phyloP scores from a whole-genome alignment of 2,329 filamentous ascomycete species.

The Alternaria triticina region DNA sequence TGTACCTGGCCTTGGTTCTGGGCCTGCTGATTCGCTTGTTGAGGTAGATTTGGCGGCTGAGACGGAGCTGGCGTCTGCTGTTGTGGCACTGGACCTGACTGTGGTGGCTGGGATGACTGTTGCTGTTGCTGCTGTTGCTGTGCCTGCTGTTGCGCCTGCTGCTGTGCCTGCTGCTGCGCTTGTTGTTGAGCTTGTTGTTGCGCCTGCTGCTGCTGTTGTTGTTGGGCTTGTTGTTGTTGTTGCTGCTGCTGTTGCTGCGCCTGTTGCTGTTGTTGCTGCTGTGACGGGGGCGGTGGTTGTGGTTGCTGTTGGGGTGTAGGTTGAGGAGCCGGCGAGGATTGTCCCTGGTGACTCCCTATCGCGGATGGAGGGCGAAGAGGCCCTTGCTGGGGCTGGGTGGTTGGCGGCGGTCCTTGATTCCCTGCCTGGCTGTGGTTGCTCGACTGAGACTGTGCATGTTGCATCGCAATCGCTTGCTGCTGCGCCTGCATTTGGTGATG shows the following conservation, averaged over 20 bases:
- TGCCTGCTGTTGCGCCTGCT: constrained; percentile 11
- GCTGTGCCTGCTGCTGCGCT: constrained; percentile 47
- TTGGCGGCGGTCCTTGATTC: constrained; percentile 46
- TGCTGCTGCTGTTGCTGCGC: not conserved
- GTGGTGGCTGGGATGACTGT: constrained; percentile 38
- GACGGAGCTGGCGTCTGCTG: constrained; percentile 51
- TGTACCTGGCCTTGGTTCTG: constrained; percentile 44
- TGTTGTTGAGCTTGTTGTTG: constrained; percentile 26
- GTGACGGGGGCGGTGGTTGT: constrained; percentile 48
- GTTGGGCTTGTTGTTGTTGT: constrained; percentile 34
- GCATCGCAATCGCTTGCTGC: constrained; percentile 52
- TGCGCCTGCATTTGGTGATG: constrained; percentile 51
- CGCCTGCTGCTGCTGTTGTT: constrained; percentile 41
- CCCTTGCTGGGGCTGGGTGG: constrained; percentile 45
- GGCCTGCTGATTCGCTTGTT: constrained; percentile 42
- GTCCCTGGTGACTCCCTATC: constrained; percentile 48
- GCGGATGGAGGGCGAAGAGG: constrained; percentile 48
- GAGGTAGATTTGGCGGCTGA: constrained; percentile 41
- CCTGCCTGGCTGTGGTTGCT: constrained; percentile 56
- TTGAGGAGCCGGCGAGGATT: constrained; percentile 47
- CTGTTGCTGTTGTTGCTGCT: constrained; percentile 45
- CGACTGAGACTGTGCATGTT: constrained; percentile 56
- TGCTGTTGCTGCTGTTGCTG: constrained; percentile 39
- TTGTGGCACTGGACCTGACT: constrained; percentile 52
- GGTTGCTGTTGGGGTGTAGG: constrained; percentile 48